Base-by-base conservation (phyloP, 306 rosid genomes). In the Corylus heterophylla region DNA sequence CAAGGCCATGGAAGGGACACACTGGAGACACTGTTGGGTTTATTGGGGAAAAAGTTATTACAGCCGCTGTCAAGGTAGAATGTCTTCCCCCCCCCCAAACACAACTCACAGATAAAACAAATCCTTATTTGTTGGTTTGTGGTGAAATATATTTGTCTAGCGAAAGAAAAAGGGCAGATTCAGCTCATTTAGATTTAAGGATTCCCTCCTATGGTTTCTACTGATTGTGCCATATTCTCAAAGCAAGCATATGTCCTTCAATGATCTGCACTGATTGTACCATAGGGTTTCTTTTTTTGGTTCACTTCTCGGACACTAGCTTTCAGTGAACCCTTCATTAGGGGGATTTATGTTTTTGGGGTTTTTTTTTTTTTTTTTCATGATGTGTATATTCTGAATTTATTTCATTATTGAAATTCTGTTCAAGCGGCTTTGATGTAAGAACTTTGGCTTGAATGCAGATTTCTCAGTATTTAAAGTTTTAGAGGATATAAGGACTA, bases 1-100 rank as follows among this genome's bases (percentile, higher is more conserved):
- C 82, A 69, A 86, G 86, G 83, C 84, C 83, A 73, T 84, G 88
- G 81, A 85, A 88, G 81, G 97, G 89, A 20, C 82, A 78, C 51
- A 80, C 75, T 37, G 88, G 89, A 81, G 82, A 85, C 73, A 74
- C 83, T 58, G 77, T 69, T 66, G 79, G 79, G 35, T 74, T 64
- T 75, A 78, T 81, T 69, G 92, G 86, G 20, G 98, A 95, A 76
- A 93, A 90, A 82, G 77, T 95, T 74, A 82, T 88, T 45, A 79
- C 90, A 29, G 76, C 96, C 69, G 88, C 91, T 50, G 86, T 95
- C 77, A 93, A 86, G 93, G 98, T 94, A 81, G 71, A 49, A 20
- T 2, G 4, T 42, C 50, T 56, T 80, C 52, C 4, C 12, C 0
- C 22, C 22, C 22, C 22, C 22, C 22, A 22, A 22, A 22, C 22